Conservation (phyloP, 2,329 filamentous ascomycete species). For the Penicillium sclerotiorum region DNA sequence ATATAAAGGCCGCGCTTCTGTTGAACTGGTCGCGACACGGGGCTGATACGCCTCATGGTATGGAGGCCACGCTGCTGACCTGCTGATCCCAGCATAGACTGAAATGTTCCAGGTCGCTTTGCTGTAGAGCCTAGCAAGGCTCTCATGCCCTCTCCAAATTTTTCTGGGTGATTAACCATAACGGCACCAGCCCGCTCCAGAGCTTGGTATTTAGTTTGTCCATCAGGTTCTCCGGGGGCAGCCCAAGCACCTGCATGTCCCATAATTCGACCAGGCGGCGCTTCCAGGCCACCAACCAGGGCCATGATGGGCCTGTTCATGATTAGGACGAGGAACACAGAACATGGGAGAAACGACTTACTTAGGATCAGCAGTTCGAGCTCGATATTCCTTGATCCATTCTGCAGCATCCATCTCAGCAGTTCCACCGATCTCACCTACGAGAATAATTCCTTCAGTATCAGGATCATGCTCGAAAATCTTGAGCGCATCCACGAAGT, state of each 20-base stretch:
- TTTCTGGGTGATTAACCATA: conserved; percentile 74
- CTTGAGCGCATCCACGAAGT: conserved; percentile 69
- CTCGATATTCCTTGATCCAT: conserved; percentile 69
- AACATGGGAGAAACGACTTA: conserved; percentile 39
- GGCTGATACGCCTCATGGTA: conserved; percentile 43
- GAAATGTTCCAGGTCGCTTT: conserved; percentile 24
- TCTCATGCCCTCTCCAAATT: conserved; percentile 71
- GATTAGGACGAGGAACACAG: conserved; percentile 16
- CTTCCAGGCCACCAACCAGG: conserved; percentile 67
- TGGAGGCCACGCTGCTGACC: conserved; percentile 56
- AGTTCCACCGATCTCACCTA: conserved; percentile 72
- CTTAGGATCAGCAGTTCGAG: conserved; percentile 63
- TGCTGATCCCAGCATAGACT: conserved; percentile 26
- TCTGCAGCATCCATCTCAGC: conserved; percentile 72
- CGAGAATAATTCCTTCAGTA: conserved; percentile 71
- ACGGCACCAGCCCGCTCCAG: conserved; percentile 68
- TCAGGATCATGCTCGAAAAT: conserved; percentile 68
- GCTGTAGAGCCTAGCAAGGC: conserved; percentile 54
- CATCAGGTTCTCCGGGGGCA: conserved; percentile 66
- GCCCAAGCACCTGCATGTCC: conserved; percentile 77
- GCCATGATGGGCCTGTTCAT: conserved; percentile 67
- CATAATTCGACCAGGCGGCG: conserved; percentile 69
- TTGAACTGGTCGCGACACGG: background rate
- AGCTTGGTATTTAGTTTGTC: conserved; percentile 66
- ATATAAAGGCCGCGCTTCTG: conserved; percentile 56